These are phyloP conservation scores for Cutaneotrichosporon curvatum DNA, from an alignment of 1,284 basidiomycete species.

Conservation along the genomic window DNA sequence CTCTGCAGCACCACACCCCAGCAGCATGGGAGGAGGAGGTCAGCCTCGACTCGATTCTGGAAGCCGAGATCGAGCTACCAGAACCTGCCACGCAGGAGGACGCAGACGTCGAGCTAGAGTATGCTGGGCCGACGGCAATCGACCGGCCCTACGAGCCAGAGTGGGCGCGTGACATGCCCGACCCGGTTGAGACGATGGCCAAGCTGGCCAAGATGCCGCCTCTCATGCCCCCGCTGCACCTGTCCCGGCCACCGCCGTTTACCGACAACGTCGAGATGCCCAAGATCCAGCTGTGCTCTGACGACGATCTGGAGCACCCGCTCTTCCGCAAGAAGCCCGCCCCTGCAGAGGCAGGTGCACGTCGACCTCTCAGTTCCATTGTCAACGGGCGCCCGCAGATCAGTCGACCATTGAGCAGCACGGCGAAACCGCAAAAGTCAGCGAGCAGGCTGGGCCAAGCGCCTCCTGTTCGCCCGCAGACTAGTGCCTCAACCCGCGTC, in stretches of 20 bases:
- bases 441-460: background rate
- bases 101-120: conserved; percentile 3
- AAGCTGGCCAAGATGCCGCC: conserved; percentile 9
- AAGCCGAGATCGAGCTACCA: conserved; percentile 15
- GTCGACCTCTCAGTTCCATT: background rate
- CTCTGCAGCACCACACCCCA: conserved; percentile 1
- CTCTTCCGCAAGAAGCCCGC: conserved; percentile 1
- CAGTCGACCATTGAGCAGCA: background rate
- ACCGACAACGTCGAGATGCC: conserved; percentile 2
- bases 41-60: conserved; percentile 30
- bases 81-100: background rate
- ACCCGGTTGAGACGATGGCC: conserved; percentile 12
- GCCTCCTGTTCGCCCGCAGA: background rate
- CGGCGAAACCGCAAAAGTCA: too few relatives aligned
- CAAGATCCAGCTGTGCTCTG: conserved; percentile 2
- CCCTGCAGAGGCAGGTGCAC: background rate
- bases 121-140: conserved; percentile 6
- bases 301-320: conserved; percentile 12
- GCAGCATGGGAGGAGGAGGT: conserved; percentile 35
- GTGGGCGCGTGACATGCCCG: conserved; percentile 11
- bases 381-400: background rate
- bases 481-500: background rate
- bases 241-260: background rate
- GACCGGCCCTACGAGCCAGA: conserved; percentile 12
- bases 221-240: background rate